Base-by-base conservation (phyloP, 163 green algal genomes). In the Scenedesmus sp. region DNA sequence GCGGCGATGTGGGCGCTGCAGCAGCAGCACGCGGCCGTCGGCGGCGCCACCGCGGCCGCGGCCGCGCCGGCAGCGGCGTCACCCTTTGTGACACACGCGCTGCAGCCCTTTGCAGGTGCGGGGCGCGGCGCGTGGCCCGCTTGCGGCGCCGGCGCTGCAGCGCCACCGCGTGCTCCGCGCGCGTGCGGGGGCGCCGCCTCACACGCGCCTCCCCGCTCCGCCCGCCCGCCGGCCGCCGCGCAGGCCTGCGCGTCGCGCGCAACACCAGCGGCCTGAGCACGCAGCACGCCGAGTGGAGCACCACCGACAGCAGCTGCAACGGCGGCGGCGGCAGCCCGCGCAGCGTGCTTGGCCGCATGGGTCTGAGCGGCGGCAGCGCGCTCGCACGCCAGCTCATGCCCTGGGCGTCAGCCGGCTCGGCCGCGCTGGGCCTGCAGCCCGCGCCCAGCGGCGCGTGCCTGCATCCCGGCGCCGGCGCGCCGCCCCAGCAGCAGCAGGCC, bases 251-350 rank as follows among this genome's bases (percentile, higher is more conserved):
- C n/a, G n/a, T n/a, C n/a, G n/a, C n/a, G n/a, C n/a, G n/a, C n/a
- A n/a, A n/a, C n/a, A n/a, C n/a, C 13, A 60, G 69, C 69, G 67
- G 69, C 50, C 36, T 77, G 14, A 53, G 69, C 39, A 77, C 69
- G 4, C 50, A 62, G 7, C 22, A 44, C 29, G 50, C 50, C 54
- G 62, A 62, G 22, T 51, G 62, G 36, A 77, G 54, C 36, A 77
- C 69, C 34, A 44, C 18, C 14, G 69, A 77, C 54, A 77, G 69
- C 54, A 77, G 69, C 54, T 77, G 26, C 22, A n/a, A n/a, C n/a
- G 36, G 11, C 4, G 39, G 53, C 4, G 56, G 58, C 58, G 26
- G 51, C 33, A 77, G 69, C 54, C 69, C 69, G 28, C 69, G 28
- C 54, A 77, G 69, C 50, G 67, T 77, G 34, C 9, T 77, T 18